Percentiles rank a stretch among this genome's conserved stretches.
Conservation (phyloP, 2,329 filamentous ascomycete species). For the Stachybotrys echinatus region DNA sequence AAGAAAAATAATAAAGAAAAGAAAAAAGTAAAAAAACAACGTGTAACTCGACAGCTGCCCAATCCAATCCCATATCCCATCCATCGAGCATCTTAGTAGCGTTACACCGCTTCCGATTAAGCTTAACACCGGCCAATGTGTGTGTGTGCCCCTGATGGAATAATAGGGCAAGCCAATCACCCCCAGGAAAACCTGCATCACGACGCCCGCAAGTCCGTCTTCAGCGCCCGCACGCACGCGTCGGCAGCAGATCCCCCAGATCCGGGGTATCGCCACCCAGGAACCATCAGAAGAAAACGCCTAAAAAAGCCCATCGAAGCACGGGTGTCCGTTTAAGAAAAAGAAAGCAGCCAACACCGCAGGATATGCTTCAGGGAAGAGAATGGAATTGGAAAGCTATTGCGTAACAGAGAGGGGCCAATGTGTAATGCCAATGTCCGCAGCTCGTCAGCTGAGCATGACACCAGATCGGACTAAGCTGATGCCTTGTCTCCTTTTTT, state of each 20-base stretch:
- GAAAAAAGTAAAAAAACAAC: too few relatives aligned
- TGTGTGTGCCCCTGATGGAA: not conserved
- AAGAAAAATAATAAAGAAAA: too few relatives aligned
- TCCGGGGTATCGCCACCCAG: not conserved
- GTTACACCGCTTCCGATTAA: too few relatives aligned
- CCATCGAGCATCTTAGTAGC: too few relatives aligned
- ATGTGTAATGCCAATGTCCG: not conserved
- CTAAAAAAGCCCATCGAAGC: not conserved
- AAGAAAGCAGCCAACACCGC: too few relatives aligned
- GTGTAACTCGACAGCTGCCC: too few relatives aligned
- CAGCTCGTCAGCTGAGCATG: not conserved
- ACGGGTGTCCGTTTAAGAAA: too few relatives aligned
- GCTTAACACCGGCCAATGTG: too few relatives aligned
- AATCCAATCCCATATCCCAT: too few relatives aligned
- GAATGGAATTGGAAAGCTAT: not conserved
- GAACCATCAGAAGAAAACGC: not conserved
- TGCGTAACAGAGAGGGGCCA: too few relatives aligned
- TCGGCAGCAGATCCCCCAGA: not conserved
- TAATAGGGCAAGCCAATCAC: not conserved
- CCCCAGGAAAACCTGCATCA: not conserved
- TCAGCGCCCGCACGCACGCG: not conserved
- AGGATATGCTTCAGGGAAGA: too few relatives aligned
- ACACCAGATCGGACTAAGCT: not conserved
- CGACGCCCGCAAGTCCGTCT: conserved; percentile 1
- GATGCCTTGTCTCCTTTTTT: not conserved